These are phyloP conservation scores for Pleurotus pulmonarius DNA, from an alignment of 768 basidiomycete species.

Conservation along the genomic window DNA sequence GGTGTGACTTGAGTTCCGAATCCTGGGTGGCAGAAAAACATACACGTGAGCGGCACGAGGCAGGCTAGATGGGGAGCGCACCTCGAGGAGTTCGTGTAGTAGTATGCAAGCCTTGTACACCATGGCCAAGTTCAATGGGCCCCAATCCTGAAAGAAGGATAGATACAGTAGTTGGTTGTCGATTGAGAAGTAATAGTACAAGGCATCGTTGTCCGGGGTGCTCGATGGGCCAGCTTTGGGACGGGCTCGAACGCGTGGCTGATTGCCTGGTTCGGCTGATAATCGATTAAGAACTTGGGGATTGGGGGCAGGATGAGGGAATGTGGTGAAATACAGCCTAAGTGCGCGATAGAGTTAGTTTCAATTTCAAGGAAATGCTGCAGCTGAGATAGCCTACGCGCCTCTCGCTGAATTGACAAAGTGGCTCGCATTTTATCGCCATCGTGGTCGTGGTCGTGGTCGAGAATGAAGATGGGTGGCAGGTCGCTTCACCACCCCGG, in stretches of 20 bases:
- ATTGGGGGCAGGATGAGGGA: conserved; percentile 69
- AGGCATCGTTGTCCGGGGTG: conserved; percentile 69
- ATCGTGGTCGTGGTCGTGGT: conserved; percentile 20
- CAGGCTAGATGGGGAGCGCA: conserved; percentile 26
- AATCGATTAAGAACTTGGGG: conserved; percentile 63
- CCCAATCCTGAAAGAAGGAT: conserved; percentile 94
- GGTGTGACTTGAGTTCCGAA: conserved; percentile 63
- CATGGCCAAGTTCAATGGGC: conserved; percentile 89
- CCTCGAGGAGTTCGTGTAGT: conserved; percentile 86
- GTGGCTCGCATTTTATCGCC: conserved; percentile 64
- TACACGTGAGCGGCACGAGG: conserved; percentile 34
- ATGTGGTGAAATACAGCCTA: conserved; percentile 89
- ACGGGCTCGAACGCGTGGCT: conserved; percentile 60
- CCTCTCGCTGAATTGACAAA: conserved; percentile 81
- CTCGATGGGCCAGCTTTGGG: conserved; percentile 56
- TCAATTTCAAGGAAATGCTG: background rate
- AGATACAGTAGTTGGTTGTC: conserved; percentile 91
- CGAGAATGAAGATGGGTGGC: conserved; percentile 16
- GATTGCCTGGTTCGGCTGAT: conserved; percentile 45
- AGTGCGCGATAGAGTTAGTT: conserved; percentile 11
- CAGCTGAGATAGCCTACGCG: conserved; percentile 23
- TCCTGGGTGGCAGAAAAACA: conserved; percentile 47
- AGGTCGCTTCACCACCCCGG: conserved; percentile 14
- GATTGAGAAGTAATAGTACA: conserved; percentile 89
- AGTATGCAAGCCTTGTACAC: conserved; percentile 91